A percentile compares a stretch with the other conserved stretches of the same genome.
Evolutionary conservation across 306 rosid species (phyloP).

Genomic region (Malus orientalis): DNA sequence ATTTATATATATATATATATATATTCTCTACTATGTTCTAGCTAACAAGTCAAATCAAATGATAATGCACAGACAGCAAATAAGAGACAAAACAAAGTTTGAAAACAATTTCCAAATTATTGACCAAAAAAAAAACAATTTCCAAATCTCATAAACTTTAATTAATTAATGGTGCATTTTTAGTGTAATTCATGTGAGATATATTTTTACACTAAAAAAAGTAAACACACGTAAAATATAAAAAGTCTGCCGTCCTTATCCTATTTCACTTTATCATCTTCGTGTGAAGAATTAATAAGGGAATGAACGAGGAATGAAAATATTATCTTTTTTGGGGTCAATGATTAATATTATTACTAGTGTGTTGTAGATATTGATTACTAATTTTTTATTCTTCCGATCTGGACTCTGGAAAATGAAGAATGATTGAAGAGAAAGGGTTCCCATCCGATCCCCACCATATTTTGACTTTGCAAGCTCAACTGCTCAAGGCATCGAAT

Average conservation of each 20-base stretch:
- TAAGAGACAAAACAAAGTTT: too few species aligned
- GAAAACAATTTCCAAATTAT: too few species aligned
- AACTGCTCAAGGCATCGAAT: slow-evolving; percentile 28
- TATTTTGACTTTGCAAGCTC: slow-evolving; percentile 50
- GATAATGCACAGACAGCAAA: too few species aligned
- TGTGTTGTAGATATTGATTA: not conserved
- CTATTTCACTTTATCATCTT: not conserved
- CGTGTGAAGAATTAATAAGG: not conserved
- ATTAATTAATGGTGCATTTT: too few species aligned
- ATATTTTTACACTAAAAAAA: too few species aligned
- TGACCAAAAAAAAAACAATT: too few species aligned
- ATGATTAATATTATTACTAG: not conserved
- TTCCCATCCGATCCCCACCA: slow-evolving; percentile 19
- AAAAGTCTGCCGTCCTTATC: not conserved
- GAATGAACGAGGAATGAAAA: slow-evolving; percentile 7
- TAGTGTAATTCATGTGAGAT: too few species aligned
- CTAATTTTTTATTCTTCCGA: not conserved
- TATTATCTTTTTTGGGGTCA: not conserved
- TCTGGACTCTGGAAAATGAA: slow-evolving; percentile 19
- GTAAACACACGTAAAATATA: not conserved
- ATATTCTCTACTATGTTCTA: too few species aligned
- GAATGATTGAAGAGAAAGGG: slow-evolving; percentile 29
- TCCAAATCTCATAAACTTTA: too few species aligned
- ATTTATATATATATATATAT: too few species aligned
- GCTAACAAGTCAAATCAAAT: too few species aligned